phyloP scores from a whole-genome alignment of 257 asterid species.

The Paraleonurus japonicus region DNA sequence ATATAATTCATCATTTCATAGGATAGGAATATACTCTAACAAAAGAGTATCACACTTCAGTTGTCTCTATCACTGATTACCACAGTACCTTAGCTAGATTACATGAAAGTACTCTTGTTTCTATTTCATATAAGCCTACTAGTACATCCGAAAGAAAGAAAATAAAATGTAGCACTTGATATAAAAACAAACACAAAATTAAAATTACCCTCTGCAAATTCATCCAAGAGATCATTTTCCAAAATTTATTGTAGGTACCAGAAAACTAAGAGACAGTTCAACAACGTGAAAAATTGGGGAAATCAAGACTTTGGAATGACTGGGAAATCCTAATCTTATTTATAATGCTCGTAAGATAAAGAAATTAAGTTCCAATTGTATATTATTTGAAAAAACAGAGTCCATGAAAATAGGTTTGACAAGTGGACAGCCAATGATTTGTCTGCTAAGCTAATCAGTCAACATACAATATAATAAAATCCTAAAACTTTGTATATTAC shows the following conservation, averaged over 20 bases:
- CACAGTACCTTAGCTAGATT: neutral
- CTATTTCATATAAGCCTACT: neutral
- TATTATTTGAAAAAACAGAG: neutral
- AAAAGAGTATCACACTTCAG: neutral
- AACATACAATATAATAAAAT: neutral
- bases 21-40: neutral
- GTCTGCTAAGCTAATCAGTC: constrained; percentile 24
- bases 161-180: neutral
- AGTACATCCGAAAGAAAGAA: neutral
- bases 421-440: constrained; percentile 12
- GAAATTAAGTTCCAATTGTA: neutral
- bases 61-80: neutral
- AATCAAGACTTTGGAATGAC: neutral
- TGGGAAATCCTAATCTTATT: neutral
- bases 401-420: neutral
- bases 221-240: neutral
- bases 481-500: neutral
- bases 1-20: neutral
- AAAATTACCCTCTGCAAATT: neutral
- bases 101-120: neutral
- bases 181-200: neutral
- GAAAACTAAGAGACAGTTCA: neutral
- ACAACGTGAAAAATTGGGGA: neutral
- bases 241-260: neutral
- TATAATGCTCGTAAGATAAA: neutral